These are phyloP conservation scores for Ophiostoma tasmaniense DNA, from an alignment of 2,329 filamentous ascomycete genomes.

Conservation along the genomic window DNA sequence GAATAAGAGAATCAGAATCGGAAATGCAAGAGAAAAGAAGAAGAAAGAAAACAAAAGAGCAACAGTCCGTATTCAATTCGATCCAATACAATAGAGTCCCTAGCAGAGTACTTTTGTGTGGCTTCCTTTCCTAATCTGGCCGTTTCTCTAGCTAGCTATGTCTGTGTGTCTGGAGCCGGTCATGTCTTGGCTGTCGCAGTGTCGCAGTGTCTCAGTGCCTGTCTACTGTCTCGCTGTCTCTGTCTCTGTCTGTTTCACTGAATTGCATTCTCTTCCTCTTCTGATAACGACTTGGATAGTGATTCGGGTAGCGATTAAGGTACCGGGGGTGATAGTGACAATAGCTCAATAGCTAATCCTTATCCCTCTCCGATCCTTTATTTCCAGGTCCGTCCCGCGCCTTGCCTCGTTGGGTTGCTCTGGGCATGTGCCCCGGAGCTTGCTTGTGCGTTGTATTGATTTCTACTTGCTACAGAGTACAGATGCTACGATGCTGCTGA, in stretches of 20 bases:
- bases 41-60: not conserved
- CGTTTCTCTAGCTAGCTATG: not conserved
- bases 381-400: not conserved
- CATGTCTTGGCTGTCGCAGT: not conserved
- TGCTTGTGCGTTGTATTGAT: not conserved
- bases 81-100: not conserved
- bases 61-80: too few species aligned
- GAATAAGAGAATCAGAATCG: not conserved
- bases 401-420: not conserved
- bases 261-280: not conserved
- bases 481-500: not conserved
- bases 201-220: not conserved
- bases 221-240: not conserved
- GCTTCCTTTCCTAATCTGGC: not conserved
- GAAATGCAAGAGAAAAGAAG: not conserved
- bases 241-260: not conserved
- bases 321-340: not conserved
- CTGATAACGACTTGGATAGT: too few species aligned
- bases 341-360: not conserved
- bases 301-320: not conserved
- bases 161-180: not conserved
- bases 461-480: not conserved
- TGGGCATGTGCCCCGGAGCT: not conserved
- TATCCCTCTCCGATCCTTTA: not conserved
- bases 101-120: constrained; percentile 1